These are phyloP conservation scores for Penicillium waksmanii DNA, from an alignment of 495 filamentous ascomycete species.

Conservation along the genomic window DNA sequence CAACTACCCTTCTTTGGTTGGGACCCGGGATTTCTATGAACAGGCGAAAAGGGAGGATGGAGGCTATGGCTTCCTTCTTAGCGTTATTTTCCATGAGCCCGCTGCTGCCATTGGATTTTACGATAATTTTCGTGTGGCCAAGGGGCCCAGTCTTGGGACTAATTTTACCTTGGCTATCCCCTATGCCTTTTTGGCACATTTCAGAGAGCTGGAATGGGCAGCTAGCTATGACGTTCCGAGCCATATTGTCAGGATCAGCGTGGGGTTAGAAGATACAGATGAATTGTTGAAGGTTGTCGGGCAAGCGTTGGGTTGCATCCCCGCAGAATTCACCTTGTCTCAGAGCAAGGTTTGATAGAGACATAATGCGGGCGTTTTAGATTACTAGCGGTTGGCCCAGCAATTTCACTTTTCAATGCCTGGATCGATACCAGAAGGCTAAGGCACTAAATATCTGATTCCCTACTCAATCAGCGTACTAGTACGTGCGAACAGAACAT, in stretches of 20 bases:
- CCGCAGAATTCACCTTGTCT: too few relatives aligned
- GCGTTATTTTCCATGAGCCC: conserved; percentile 21
- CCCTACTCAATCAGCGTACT: too few relatives aligned
- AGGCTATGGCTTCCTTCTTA: conserved; percentile 28
- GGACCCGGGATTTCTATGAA: conserved; percentile 18
- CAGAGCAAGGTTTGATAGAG: too few relatives aligned
- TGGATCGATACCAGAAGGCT: too few relatives aligned
- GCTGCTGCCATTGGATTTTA: conserved; percentile 21
- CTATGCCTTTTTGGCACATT: conserved; percentile 24
- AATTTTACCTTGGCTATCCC: conserved; percentile 28
- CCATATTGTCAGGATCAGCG: conserved; percentile 28
- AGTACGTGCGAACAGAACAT: too few relatives aligned
- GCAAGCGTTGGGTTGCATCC: too few relatives aligned
- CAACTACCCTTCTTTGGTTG: conserved; percentile 19
- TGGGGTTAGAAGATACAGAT: conserved; percentile 22
- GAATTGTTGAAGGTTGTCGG: too few relatives aligned
- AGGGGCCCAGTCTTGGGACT: conserved; percentile 31
- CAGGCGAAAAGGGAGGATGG: conserved; percentile 14
- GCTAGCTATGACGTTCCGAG: conserved; percentile 19
- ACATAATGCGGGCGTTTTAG: too few relatives aligned
- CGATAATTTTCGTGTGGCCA: conserved; percentile 25
- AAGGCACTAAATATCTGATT: too few relatives aligned
- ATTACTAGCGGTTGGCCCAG: too few relatives aligned
- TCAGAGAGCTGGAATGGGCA: conserved; percentile 26
- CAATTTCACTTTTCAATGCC: too few relatives aligned